phyloP scores from a whole-genome alignment of 2,329 filamentous ascomycete genomes.

The Diaporthe velutina region DNA sequence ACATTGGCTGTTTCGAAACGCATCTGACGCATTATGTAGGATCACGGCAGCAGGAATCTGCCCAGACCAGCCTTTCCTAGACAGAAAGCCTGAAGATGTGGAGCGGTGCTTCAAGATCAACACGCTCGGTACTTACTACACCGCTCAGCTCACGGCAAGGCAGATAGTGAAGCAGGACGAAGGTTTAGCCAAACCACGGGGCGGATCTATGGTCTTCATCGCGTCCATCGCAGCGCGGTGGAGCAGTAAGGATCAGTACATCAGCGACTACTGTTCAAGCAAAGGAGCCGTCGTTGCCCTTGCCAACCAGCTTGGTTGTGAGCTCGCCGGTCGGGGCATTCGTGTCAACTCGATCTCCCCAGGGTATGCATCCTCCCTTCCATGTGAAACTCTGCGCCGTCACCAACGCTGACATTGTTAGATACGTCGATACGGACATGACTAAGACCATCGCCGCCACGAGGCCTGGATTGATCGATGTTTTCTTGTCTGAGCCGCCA shows the following conservation, averaged over 20 bases:
- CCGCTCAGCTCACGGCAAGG: slow-evolving; percentile 50
- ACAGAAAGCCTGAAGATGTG: slow-evolving; percentile 35
- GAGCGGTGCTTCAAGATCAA: slow-evolving; percentile 47
- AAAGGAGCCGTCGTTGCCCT: slow-evolving; percentile 61
- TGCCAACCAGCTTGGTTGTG: slow-evolving; percentile 54
- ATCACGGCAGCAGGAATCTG: neutral
- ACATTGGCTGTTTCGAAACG: no score
- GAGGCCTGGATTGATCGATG: slow-evolving; percentile 47
- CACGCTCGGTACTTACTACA: slow-evolving; percentile 50
- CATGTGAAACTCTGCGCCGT: no score
- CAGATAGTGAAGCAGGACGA: slow-evolving; percentile 51
- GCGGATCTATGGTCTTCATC: slow-evolving; percentile 50
- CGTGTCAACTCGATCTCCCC: slow-evolving; percentile 52
- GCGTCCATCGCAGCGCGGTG: slow-evolving; percentile 50
- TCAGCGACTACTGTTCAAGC: slow-evolving; percentile 57
- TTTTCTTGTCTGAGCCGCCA: slow-evolving; percentile 55
- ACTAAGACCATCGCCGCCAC: slow-evolving; percentile 47
- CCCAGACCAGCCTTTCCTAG: neutral
- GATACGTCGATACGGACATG: slow-evolving; percentile 52
- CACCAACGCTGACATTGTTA: slow-evolving; percentile 31
- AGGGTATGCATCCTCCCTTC: slow-evolving; percentile 43
- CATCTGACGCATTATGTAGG: neutral
- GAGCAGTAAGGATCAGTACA: slow-evolving; percentile 48
- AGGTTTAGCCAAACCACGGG: slow-evolving; percentile 42
- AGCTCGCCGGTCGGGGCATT: slow-evolving; percentile 49